A percentile compares a stretch with the other conserved stretches of the same genome.
phyloP scores from a whole-genome alignment of 2,329 filamentous ascomycete species.

The Elsinoe arachidis region DNA sequence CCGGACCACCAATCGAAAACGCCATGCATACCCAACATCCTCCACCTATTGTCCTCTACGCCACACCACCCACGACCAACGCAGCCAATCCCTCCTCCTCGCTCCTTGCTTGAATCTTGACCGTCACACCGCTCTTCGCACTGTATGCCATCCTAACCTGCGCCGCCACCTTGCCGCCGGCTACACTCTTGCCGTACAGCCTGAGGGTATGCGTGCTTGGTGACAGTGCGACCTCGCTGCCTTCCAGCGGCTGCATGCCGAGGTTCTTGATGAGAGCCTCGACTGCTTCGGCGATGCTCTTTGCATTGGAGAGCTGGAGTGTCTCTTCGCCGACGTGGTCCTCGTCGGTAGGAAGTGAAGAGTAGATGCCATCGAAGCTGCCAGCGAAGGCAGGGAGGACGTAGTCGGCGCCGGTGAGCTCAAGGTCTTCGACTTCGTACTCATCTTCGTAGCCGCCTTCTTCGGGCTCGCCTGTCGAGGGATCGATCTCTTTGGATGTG shows the following conservation, averaged over 20 bases:
- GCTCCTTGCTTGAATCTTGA: conserved; percentile 84
- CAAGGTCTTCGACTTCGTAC: conserved; percentile 91
- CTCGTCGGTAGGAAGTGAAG: conserved; percentile 64
- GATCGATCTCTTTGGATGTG: conserved; percentile 96
- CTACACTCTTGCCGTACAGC: conserved; percentile 89
- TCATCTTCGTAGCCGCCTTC: conserved; percentile 92
- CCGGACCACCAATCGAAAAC: background rate
- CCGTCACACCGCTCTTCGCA: conserved; percentile 85
- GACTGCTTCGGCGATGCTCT: conserved; percentile 92
- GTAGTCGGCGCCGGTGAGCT: conserved; percentile 86
- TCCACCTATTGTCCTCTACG: conserved; percentile 42
- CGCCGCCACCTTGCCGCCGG: conserved; percentile 78
- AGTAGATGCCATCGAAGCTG: conserved; percentile 94
- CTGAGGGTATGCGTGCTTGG: conserved; percentile 90
- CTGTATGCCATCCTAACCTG: conserved; percentile 90
- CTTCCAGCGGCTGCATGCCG: conserved; percentile 87
- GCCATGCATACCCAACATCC: conserved; percentile 4
- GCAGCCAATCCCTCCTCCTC: conserved; percentile 88
- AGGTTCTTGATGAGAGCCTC: conserved; percentile 80
- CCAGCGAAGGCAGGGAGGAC: conserved; percentile 87
- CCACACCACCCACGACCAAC: conserved; percentile 74
- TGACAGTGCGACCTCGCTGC: conserved; percentile 81
- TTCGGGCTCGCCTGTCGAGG: conserved; percentile 84
- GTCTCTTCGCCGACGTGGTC: conserved; percentile 90
- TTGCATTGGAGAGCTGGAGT: conserved; percentile 74